Base-by-base conservation (phyloP, 148 eudicot genomes). In the Cornus kousa region DNA sequence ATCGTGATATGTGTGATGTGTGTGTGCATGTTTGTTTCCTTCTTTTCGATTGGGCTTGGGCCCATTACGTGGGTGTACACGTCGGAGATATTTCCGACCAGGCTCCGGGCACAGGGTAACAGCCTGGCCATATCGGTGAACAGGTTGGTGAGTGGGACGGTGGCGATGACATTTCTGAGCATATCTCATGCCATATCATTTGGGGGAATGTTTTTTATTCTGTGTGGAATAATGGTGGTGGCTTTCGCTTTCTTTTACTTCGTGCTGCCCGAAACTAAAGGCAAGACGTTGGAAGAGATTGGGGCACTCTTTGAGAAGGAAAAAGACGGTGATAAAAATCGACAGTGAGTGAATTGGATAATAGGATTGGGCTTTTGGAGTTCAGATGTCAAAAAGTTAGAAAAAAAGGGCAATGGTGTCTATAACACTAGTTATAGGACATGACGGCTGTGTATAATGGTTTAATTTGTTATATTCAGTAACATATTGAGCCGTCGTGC, bases 11-110 rank as follows among this genome's bases (percentile, higher is more conserved):
- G 89, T 31, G 88, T 93, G 14, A 83, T 93, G 3, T 91, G 95
- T 0, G 92, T 92, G 0, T 96, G 98, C 72, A 92, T 90, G 13
- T 93, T 89, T 28, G 98, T 93, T 14, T 93, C 99, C 0, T 96
- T 92, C 79, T 96, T 96, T 71, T 93, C 98, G 0, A 88, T 96
- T 22, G 99, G 99, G 85, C 95, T 96, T 48, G 98, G 99, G 43
- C 99, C 99, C 14, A 89, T 96, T 20, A 93, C 98, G 0, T 96
- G 99, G 99, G 99, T 93, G 10, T 96, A 96, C 90, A 88, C 97
- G 3, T 93, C 99, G 12, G 99, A 96, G 87, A 84, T 96, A n/a
- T 96, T 96, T 53, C 97, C 99, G 3, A 79, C 81, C 33, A 88
- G 91, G 83, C 82, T 96, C 20, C 86, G 99, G 74, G 99, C 99